Conservation (phyloP, 768 basidiomycete genomes). For the Mrakia blollopis region DNA sequence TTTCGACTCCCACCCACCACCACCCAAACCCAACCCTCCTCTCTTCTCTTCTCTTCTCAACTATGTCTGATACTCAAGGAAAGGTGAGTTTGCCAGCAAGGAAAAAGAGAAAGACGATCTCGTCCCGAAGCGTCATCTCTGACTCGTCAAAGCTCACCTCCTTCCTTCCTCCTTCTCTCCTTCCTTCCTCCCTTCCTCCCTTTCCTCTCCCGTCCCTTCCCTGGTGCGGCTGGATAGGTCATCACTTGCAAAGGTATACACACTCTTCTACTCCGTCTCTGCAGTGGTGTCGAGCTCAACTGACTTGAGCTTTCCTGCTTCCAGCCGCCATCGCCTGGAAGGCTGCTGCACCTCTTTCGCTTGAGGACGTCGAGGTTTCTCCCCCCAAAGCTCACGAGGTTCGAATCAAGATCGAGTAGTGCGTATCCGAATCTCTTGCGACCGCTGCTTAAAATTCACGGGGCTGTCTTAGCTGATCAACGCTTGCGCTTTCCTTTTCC, state of each 20-base stretch:
- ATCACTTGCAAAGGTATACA: slow-evolving; percentile 67
- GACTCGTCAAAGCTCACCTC: background rate
- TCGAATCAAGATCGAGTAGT: slow-evolving; percentile 78
- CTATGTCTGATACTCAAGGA: background rate
- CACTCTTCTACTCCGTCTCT: background rate
- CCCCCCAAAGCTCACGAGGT: slow-evolving; percentile 89
- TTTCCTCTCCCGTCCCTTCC: background rate
- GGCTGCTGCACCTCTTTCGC: slow-evolving; percentile 66
- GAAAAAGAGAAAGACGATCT: no score
- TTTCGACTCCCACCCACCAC: background rate
- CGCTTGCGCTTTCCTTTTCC: background rate
- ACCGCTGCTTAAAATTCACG: background rate
- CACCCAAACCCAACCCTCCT: background rate
- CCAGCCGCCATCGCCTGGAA: slow-evolving; percentile 72
- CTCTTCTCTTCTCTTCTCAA: background rate
- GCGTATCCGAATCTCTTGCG: slow-evolving; percentile 25
- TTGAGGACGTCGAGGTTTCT: slow-evolving; percentile 90
- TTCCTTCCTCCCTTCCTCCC: background rate
- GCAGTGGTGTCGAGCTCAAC: background rate
- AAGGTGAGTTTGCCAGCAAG: background rate
- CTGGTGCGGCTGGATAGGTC: slow-evolving; percentile 38
- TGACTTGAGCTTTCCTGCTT: slow-evolving; percentile 48
- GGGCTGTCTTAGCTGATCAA: no score
- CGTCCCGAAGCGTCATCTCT: background rate
- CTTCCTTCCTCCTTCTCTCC: background rate